Base-by-base conservation (phyloP, 2,329 filamentous ascomycete genomes). In the Diaporthe sp. region DNA sequence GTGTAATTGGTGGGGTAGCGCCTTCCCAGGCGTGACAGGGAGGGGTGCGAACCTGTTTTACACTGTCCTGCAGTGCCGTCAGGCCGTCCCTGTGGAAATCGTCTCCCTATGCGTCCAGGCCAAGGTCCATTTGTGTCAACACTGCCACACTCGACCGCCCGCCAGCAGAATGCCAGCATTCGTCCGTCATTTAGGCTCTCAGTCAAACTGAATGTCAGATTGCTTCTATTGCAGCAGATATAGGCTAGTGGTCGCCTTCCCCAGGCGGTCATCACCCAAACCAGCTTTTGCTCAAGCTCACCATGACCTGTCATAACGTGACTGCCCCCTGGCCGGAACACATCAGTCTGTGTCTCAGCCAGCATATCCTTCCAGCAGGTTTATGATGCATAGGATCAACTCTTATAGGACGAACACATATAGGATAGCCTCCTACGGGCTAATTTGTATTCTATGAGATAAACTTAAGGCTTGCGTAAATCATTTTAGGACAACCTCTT, bases 161-260 rank as follows among this genome's bases (percentile, higher is more conserved):
- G 17, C 42, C 28, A 49, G 28, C 61, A 67, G 58, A 42, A 34
- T 25, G 13, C 58, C 22, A 61, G 58, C 58, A 25, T 61, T 61
- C 58, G 60, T 62, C 60, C 58, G 60, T 62, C 60, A 62, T 62
- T 44, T 39, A 44, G n/a, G 39, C 37, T 44, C 13, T 61, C 58
- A 25, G 7, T 61, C 10, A 17, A 17, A 25, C n/a, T 15, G 12
- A 15, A 61, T 25, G 22, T 39, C 13, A 25, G 34, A 61, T 61
- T 42, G 22, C 58, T 61, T 61, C 58, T 17, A 61, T 61, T 42
- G 58, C n/a, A 61, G 58, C 58, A 61, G 58, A 62, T 62, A 44
- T 28, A 28, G 22, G 28, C 37, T 42, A 62, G 25, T 19, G n/a
- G 7, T 34, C 31, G 55, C 15, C 28, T 34, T 22, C 58, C 12